Conservation (phyloP, 2,329 filamentous ascomycete species). For the Bipolaris cookei region DNA sequence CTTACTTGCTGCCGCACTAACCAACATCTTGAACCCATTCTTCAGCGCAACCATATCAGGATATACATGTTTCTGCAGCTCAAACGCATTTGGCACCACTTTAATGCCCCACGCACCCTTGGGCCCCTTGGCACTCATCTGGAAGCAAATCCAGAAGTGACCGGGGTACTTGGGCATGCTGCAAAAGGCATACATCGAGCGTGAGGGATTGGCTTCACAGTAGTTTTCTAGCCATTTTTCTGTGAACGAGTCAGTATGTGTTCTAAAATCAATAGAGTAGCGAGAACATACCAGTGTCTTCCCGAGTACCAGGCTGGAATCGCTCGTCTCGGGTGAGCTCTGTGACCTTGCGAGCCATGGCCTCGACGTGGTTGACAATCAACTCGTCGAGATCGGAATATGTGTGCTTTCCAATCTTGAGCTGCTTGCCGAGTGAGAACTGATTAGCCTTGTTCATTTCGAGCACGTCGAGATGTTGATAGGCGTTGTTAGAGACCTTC, state of each 20-base stretch:
- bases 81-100: constrained; percentile 90
- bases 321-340: constrained; percentile 96
- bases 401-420: constrained; percentile 87
- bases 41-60: constrained; percentile 94
- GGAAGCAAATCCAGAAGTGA: constrained; percentile 97
- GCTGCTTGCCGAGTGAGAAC: constrained; percentile 85
- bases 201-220: constrained; percentile 92
- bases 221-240: constrained; percentile 97
- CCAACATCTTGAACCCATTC: constrained; percentile 94
- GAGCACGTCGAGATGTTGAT: constrained; percentile 95
- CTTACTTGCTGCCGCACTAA: constrained; percentile 45
- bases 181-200: constrained; percentile 94
- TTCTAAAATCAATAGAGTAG: too few species aligned
- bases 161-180: constrained; percentile 89
- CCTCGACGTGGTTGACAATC: constrained; percentile 96
- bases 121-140: constrained; percentile 76
- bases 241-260: constrained; percentile 49
- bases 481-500: constrained; percentile 97
- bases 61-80: constrained; percentile 86
- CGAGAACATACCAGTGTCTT: constrained; percentile 76
- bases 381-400: constrained; percentile 97
- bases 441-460: constrained; percentile 97
- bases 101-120: constrained; percentile 85
- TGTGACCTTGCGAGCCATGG: constrained; percentile 96
- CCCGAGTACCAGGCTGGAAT: constrained; percentile 80